Base-by-base conservation (phyloP, 371 early-diverging fungal genomes). In the Rhizopus microsporus region DNA sequence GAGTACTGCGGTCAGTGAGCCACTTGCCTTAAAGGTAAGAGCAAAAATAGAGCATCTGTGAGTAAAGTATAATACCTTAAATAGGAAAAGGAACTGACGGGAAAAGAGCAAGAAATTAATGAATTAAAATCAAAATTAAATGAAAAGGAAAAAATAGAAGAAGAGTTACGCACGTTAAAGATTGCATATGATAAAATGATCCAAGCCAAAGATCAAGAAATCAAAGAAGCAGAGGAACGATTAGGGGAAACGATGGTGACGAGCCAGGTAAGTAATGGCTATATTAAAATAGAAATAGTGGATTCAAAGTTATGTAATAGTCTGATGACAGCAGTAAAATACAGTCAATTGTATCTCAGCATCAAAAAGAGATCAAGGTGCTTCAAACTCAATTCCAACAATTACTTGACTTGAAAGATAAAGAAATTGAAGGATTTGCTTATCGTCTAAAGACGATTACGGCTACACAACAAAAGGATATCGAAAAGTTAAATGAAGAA, bases 391-490 rank as follows among this genome's bases (percentile, higher is more conserved):
- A 72, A 35, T 77, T 67, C 45, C 75, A 80, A 50, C 64, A 68
- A n/a, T 37, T 77, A 23, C 62, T 80, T n/a, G 72, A 75, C 39
- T 47, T 65, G 33, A 80, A 80, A 54, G 80, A 77, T 44, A 68
- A 72, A 54, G 77, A 80, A 31, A 52, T 80, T 13, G 67, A 71
- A 56, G 70, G 75, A 2, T 71, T 71, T 37, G 65, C 72, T 13
- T 75, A 77, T 32, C 69, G 75, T 7, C 46, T 77, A 10, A 67
- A 73, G 47, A 69, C 75, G 3, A 56, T 74, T 3, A 72, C 75
- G 1, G 63, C 67, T 29, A 45, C 72, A 1, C 74, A 73, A 10
- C 73, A 75, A 52, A 77, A 75, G 37, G 75, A 75, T 31, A 40
- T 77, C 4, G 77, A 75, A 23, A 65, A 69, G 37, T 39, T 78